phyloP scores from a whole-genome alignment of 73 alveolate genomes.

The Paramecium pentaurelia region DNA sequence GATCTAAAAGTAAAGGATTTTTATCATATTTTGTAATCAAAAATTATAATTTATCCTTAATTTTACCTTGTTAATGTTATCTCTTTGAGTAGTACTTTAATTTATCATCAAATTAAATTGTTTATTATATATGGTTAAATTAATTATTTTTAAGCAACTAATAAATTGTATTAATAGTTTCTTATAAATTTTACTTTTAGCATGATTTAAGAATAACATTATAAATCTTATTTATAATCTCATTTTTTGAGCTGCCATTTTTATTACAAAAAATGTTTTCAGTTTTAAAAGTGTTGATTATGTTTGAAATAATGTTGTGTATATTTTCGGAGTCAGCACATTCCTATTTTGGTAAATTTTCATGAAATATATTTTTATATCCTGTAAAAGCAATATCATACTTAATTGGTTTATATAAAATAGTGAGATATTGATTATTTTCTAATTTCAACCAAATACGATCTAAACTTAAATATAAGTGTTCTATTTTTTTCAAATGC shows the following conservation, averaged over 20 bases:
- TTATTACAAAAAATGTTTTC: not conserved
- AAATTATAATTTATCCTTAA: not conserved
- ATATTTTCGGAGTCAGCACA: not conserved
- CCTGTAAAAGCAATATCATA: not conserved
- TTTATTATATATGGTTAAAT: not conserved
- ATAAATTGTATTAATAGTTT: not conserved
- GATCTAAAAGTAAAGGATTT: not conserved
- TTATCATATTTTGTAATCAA: too few species aligned
- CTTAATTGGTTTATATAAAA: too few species aligned
- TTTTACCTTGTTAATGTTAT: too few species aligned
- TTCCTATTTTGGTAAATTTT: too few species aligned
- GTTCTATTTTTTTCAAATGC: not conserved
- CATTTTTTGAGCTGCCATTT: not conserved
- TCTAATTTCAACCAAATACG: not conserved
- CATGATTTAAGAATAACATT: not conserved
- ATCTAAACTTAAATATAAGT: not conserved
- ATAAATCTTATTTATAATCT: too few species aligned
- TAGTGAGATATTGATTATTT: not conserved
- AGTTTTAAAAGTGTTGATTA: not conserved
- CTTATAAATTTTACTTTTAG: too few species aligned
- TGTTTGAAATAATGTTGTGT: not conserved
- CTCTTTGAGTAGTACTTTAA: not conserved
- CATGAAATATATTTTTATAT: not conserved
- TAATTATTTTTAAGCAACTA: not conserved
- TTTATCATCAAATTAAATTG: not conserved